phyloP scores from a whole-genome alignment of 1,139 yeast genomes.

The Protomyces inouyei region DNA sequence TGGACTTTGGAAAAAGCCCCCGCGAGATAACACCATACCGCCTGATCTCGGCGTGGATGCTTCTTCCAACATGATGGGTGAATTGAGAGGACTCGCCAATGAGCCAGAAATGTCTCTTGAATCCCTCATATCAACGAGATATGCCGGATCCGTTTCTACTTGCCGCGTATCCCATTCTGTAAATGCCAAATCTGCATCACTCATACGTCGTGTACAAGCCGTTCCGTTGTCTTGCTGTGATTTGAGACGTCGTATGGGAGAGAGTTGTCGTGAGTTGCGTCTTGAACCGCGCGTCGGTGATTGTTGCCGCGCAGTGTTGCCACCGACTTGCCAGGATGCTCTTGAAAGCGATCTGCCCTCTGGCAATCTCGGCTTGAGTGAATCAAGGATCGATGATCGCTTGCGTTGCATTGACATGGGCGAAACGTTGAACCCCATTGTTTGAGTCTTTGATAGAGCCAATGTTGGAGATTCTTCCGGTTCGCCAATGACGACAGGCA shows the following conservation, averaged over 20 bases:
- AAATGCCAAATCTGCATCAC: conserved; percentile 11
- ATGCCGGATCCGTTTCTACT: conserved; percentile 16
- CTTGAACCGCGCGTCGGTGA: neutral
- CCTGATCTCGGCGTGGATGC: neutral
- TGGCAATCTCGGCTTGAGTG: conserved; percentile 10
- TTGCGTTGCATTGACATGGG: conserved; percentile 4
- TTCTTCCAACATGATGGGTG: neutral
- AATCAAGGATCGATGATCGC: conserved; percentile 9
- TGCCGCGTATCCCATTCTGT: conserved; percentile 21
- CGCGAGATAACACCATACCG: neutral
- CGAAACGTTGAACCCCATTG: neutral
- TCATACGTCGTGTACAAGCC: neutral
- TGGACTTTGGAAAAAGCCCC: neutral
- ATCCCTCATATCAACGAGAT: conserved; percentile 17
- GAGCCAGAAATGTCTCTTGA: conserved; percentile 21
- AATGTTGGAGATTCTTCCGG: neutral
- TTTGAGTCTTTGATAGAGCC: neutral
- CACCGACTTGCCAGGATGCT: conserved; percentile 3
- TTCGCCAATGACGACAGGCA: neutral
- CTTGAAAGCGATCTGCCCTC: conserved; percentile 3
- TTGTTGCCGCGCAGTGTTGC: neutral
- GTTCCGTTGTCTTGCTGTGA: neutral
- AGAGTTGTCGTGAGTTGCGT: neutral
- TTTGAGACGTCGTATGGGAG: neutral
- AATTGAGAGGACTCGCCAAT: neutral